A percentile compares a stretch with the other conserved stretches of the same genome.
Conservation (phyloP, 176 grass and related monocot genomes). For the Phyllostachys edulis region DNA sequence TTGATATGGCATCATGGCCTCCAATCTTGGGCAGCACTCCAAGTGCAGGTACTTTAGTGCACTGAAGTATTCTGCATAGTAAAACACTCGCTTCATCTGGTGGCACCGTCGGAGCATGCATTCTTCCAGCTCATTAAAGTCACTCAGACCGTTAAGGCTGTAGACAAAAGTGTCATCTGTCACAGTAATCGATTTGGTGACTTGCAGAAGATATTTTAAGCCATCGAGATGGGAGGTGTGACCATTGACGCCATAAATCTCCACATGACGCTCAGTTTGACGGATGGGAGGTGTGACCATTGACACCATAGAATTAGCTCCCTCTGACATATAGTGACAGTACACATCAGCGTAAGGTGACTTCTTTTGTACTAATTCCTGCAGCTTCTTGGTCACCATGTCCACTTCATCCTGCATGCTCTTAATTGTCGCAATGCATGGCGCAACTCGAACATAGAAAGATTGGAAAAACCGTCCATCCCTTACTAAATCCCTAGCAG, state of each 20-base stretch:
- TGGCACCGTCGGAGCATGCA: background rate
- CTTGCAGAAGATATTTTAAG: fast-evolving
- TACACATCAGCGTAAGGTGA: background rate
- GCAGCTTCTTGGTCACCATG: background rate
- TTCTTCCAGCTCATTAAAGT: background rate
- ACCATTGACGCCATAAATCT: too few species aligned
- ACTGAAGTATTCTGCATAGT: background rate
- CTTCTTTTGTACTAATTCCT: background rate
- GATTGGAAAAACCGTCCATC: background rate
- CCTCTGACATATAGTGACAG: fast-evolving
- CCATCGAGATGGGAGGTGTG: background rate
- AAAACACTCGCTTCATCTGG: background rate
- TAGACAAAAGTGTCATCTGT: background rate
- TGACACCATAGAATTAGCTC: background rate
- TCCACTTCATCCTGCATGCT: background rate
- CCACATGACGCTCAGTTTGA: background rate
- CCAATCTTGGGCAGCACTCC: conserved; percentile 26
- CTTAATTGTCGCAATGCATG: background rate
- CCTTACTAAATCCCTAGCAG: fast-evolving
- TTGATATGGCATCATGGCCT: fast-evolving
- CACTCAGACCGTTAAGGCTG: fast-evolving
- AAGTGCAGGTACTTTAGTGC: background rate
- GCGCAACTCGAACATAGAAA: conserved; percentile 15
- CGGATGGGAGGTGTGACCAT: too few species aligned
- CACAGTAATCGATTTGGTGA: conserved; percentile 20